Percentiles rank a stretch among this genome's conserved stretches.
phyloP scores from a whole-genome alignment of 352 stramenopile species.

The Phytophthora rubi region DNA sequence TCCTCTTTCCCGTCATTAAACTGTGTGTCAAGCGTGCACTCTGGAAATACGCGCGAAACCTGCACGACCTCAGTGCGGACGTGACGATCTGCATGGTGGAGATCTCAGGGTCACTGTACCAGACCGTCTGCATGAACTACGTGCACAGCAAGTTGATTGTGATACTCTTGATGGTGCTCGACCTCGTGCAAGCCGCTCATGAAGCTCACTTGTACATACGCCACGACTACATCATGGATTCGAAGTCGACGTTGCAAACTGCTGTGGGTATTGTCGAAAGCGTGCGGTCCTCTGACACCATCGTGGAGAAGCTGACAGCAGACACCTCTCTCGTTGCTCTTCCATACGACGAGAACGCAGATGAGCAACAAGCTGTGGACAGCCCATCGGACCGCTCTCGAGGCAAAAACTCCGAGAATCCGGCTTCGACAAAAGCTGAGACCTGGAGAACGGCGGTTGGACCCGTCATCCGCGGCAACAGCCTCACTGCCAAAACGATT shows the following conservation, averaged over 20 bases:
- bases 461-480: not conserved
- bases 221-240: constrained; percentile 16
- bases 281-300: not conserved
- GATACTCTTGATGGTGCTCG: constrained; percentile 17
- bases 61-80: constrained; percentile 33
- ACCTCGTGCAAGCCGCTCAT: constrained; percentile 16
- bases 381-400: not conserved
- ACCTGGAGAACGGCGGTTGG: not conserved
- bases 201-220: constrained; percentile 15
- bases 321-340: not conserved
- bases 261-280: not conserved
- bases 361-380: not conserved
- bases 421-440: not conserved
- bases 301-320: not conserved
- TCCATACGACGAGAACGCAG: not conserved
- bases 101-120: constrained; percentile 37
- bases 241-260: constrained; percentile 13
- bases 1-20: constrained; percentile 27
- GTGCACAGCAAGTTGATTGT: constrained; percentile 19
- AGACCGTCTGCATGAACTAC: constrained; percentile 37
- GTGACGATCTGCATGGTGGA: constrained; percentile 38
- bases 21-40: constrained; percentile 27
- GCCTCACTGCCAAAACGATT: not conserved
- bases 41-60: constrained; percentile 25
- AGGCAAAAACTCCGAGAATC: not conserved